Evolutionary conservation across 1,284 basidiomycete genomes (phyloP).

Genomic region (Phenoliferia sp.): DNA sequence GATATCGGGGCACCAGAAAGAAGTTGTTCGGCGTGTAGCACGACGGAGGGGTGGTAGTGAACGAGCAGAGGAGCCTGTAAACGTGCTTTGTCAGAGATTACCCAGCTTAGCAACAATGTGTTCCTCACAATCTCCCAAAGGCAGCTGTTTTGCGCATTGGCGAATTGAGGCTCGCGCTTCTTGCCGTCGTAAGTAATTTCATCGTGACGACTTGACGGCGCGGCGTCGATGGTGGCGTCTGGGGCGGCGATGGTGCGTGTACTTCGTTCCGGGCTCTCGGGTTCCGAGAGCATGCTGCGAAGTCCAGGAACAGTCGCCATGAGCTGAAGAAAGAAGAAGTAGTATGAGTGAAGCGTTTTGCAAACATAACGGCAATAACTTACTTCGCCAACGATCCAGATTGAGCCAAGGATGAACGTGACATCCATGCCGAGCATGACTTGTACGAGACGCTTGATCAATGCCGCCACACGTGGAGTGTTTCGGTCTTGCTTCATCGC

Average conservation of each 20-base stretch:
- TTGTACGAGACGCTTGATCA: slow-evolving; percentile 84
- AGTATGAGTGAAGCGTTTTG: neutral
- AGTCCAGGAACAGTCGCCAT: slow-evolving; percentile 70
- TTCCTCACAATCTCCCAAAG: slow-evolving; percentile 78
- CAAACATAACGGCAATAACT: slow-evolving; percentile 13
- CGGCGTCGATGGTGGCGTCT: slow-evolving; percentile 17
- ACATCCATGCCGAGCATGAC: slow-evolving; percentile 67
- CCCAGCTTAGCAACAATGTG: neutral
- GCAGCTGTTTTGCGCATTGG: slow-evolving; percentile 73
- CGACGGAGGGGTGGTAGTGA: slow-evolving; percentile 89
- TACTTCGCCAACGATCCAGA: slow-evolving; percentile 56
- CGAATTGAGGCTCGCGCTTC: slow-evolving; percentile 87
- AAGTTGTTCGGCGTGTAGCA: slow-evolving; percentile 79
- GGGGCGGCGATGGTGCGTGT: slow-evolving; percentile 46
- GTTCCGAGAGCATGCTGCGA: slow-evolving; percentile 57
- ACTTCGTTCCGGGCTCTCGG: slow-evolving; percentile 42
- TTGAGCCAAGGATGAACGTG: slow-evolving; percentile 84
- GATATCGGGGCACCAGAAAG: slow-evolving; percentile 62
- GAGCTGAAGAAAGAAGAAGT: slow-evolving; percentile 52
- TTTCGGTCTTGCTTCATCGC: slow-evolving; percentile 76
- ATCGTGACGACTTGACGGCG: slow-evolving; percentile 16
- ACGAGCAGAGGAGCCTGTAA: slow-evolving; percentile 65
- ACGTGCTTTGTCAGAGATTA: neutral
- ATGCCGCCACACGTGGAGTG: slow-evolving; percentile 65
- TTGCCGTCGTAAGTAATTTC: slow-evolving; percentile 63